phyloP scores from a whole-genome alignment of 805 yeast genomes.

The Helenozyma baotianmanensis region DNA sequence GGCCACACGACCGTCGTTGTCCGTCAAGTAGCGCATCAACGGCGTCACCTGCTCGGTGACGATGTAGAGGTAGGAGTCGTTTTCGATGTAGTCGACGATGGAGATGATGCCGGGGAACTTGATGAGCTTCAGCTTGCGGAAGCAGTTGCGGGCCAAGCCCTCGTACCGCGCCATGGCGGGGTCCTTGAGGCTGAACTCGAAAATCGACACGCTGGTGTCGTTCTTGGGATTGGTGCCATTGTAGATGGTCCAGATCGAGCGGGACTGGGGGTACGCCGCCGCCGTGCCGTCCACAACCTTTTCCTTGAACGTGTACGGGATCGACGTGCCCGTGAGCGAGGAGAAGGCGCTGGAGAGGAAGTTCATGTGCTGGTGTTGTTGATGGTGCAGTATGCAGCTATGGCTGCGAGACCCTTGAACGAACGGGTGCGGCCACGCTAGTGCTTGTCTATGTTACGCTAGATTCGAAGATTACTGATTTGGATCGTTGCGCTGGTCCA shows the following conservation, averaged over 20 bases:
- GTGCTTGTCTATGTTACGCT: too few relatives aligned
- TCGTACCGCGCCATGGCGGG: constrained; percentile 25
- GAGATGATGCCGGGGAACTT: constrained; percentile 67
- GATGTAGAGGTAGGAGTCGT: constrained; percentile 51
- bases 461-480: too few relatives aligned
- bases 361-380: constrained; percentile 45
- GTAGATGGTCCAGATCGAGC: constrained; percentile 58
- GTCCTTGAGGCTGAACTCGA: constrained; percentile 52
- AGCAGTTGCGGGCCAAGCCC: constrained; percentile 33
- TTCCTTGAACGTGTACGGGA: constrained; percentile 56
- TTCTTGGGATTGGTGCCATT: constrained; percentile 54
- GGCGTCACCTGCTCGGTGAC: constrained; percentile 68
- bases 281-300: constrained; percentile 28
- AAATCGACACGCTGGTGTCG: constrained; percentile 55
- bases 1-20: constrained; percentile 22
- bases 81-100: constrained; percentile 60
- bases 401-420: too few relatives aligned
- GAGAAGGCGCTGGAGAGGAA: constrained; percentile 62
- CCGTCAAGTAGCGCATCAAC: constrained; percentile 34
- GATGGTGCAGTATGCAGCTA: too few relatives aligned
- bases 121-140: constrained; percentile 48
- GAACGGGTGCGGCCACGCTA: too few relatives aligned
- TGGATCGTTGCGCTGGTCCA: too few relatives aligned
- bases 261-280: constrained; percentile 17
- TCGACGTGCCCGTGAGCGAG: constrained; percentile 50